Percentiles rank a stretch among this genome's conserved stretches.
Conservation (phyloP, 306 rosid genomes). For the Alnus rubra region DNA sequence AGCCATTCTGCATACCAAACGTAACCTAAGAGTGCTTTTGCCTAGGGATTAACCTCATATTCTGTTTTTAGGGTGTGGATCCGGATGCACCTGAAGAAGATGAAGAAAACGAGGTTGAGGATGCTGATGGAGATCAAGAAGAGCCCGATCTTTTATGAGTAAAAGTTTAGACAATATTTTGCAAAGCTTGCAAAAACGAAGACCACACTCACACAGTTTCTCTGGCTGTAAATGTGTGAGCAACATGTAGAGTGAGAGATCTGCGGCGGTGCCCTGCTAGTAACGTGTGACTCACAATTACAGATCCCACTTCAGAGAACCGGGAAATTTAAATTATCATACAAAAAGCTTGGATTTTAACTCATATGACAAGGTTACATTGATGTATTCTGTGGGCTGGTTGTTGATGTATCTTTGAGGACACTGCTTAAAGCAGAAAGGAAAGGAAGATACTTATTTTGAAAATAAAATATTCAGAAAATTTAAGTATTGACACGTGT, state of each 20-base stretch:
- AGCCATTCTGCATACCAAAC: too few species aligned
- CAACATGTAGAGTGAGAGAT: not conserved
- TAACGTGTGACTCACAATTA: too few species aligned
- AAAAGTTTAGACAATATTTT: not conserved
- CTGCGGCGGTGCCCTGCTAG: not conserved
- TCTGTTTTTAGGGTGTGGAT: constrained; percentile 69
- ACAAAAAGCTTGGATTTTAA: not conserved
- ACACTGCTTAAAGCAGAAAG: not conserved
- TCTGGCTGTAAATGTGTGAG: not conserved
- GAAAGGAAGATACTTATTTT: not conserved
- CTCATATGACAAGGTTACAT: not conserved
- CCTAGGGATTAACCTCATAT: constrained; percentile 26
- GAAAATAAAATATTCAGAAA: not conserved
- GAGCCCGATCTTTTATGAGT: constrained; percentile 78
- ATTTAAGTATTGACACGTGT: not conserved
- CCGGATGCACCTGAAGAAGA: constrained; percentile 99
- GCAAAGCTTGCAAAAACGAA: not conserved
- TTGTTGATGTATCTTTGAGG: not conserved
- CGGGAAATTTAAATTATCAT: not conserved
- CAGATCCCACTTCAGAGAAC: not conserved
- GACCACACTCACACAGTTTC: not conserved
- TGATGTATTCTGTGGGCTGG: not conserved
- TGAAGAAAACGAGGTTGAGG: constrained; percentile 94
- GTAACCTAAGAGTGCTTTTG: not conserved
- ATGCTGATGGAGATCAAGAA: constrained; percentile 95